Base-by-base conservation (phyloP, 331 rosid species). In the Stylosanthes scabra region DNA sequence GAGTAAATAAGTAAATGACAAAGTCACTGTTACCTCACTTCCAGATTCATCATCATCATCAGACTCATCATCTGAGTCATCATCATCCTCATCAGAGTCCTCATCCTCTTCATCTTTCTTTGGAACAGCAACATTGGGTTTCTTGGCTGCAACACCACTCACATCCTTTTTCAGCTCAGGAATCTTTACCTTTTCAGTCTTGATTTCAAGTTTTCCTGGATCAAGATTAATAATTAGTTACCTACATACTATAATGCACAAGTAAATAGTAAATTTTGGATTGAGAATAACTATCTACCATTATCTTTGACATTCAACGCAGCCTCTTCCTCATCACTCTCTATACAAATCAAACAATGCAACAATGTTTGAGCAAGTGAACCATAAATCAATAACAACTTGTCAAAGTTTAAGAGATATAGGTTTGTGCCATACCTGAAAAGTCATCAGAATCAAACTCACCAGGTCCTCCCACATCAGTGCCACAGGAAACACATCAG, bases 41-140 rank as follows among this genome's bases (percentile, higher is more conserved):
- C 51, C 77, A 9, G 67, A 34, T 14, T 68, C 86, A 46, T 74
- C 76, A 0, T 84, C 84, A 1, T 72, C 78, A 47, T 12, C 90
- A 20, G 79, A 78, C 0, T 49, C 55, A 49, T 12, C 15, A 0
- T 12, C 15, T n/a, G n/a, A n/a, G n/a, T n/a, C n/a, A n/a, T n/a
- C n/a, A n/a, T 77, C 86, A 16, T 31, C 37, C 3, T 83, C 84
- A 34, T 71, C 63, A 9, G 39, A 77, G 1, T 81, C 82, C n/a
- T 59, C 65, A 4, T 44, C 71, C 9, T 79, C 84, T 20, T 78
- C 84, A 16, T 14, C 77, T 68, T 84, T 83, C 80, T 20, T 78
- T 5, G 91, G 87, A 31, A 74, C 93, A 44, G 60, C 74, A 71
- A 80, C 62, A 41, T 83, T 93, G 34, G 69, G 92, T 55, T 85